Conservation (phyloP, 371 early-diverging fungal species). For the Batkoa obscura region DNA sequence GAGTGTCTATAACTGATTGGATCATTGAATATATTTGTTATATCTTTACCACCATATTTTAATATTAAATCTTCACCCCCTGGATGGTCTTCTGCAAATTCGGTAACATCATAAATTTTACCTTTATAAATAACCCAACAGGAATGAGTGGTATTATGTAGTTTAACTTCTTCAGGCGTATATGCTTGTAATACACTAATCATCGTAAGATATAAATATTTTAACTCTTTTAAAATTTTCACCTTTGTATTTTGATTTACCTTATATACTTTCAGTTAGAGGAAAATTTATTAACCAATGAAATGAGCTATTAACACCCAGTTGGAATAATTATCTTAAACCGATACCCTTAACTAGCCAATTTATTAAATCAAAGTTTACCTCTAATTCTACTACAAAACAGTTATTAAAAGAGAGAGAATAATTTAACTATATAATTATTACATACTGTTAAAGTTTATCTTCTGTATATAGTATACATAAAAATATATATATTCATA, state of each 20-base stretch:
- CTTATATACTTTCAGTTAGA: neutral
- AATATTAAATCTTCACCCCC: slow-evolving; percentile 58
- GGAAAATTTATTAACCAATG: neutral
- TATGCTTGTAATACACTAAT: neutral
- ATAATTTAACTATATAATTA: too few species aligned
- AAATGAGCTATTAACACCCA: neutral
- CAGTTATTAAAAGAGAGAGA: too few species aligned
- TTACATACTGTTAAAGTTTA: too few species aligned
- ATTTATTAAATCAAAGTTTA: too few species aligned
- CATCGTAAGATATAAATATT: too few species aligned
- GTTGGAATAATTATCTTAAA: neutral
- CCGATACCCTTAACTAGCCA: too few species aligned
- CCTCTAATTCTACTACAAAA: too few species aligned
- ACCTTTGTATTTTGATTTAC: neutral
- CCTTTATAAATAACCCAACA: slow-evolving; percentile 54
- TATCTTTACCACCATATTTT: slow-evolving; percentile 54
- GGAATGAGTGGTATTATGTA: slow-evolving; percentile 32
- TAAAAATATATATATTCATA: too few species aligned
- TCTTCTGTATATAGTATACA: too few species aligned
- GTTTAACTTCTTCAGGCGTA: slow-evolving; percentile 28
- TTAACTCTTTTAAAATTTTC: too few species aligned
- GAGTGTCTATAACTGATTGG: slow-evolving; percentile 56
- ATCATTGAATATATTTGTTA: slow-evolving; percentile 53
- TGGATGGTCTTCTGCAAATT: slow-evolving; percentile 61
- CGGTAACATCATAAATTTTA: slow-evolving; percentile 71